Percentiles rank a stretch among this genome's conserved stretches.
Evolutionary conservation across 2,329 filamentous ascomycete genomes (phyloP).

Genomic region (Laburnicola sp.): DNA sequence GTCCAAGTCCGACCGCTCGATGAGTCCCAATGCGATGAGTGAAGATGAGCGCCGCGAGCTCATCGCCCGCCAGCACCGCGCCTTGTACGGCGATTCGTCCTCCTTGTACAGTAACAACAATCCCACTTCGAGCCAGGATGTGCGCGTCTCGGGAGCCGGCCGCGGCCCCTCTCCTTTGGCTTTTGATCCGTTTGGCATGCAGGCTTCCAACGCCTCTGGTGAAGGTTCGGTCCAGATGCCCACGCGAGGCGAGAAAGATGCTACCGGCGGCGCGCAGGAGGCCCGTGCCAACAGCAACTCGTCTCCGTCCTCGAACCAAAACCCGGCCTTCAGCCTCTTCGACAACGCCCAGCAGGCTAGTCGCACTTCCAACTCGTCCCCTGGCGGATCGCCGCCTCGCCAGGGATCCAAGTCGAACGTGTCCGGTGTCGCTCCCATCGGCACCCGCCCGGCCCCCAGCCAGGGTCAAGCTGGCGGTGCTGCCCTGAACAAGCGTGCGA

Average conservation of each 20-base stretch:
- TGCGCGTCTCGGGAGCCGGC: constrained; percentile 63
- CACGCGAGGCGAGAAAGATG: constrained; percentile 49
- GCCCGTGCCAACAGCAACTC: constrained; percentile 82
- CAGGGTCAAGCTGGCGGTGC: constrained; percentile 61
- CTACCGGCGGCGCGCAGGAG: constrained; percentile 55
- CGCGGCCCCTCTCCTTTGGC: constrained; percentile 77
- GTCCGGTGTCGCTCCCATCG: constrained; percentile 83
- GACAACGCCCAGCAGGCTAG: constrained; percentile 65
- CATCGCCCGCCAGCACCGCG: constrained; percentile 92
- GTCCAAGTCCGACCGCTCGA: constrained; percentile 81
- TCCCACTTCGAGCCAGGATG: constrained; percentile 67
- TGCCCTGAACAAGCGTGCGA: constrained; percentile 76
- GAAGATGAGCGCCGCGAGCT: constrained; percentile 95
- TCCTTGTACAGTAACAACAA: constrained; percentile 69
- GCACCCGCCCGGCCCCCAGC: constrained; percentile 75
- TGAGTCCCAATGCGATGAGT: constrained; percentile 84
- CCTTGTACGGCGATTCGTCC: constrained; percentile 78
- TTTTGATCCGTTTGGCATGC: constrained; percentile 69
- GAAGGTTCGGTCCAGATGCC: constrained; percentile 59
- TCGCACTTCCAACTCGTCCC: constrained; percentile 84
- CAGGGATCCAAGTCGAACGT: constrained; percentile 62
- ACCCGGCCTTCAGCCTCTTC: constrained; percentile 52
- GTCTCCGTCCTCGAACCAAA: constrained; percentile 73
- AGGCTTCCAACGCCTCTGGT: constrained; percentile 54
- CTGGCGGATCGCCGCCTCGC: constrained; percentile 77